A percentile compares a stretch with the other conserved stretches of the same genome.
Evolutionary conservation across 1,284 basidiomycete species (phyloP).

Genomic region (Rhodotorula sp.): DNA sequence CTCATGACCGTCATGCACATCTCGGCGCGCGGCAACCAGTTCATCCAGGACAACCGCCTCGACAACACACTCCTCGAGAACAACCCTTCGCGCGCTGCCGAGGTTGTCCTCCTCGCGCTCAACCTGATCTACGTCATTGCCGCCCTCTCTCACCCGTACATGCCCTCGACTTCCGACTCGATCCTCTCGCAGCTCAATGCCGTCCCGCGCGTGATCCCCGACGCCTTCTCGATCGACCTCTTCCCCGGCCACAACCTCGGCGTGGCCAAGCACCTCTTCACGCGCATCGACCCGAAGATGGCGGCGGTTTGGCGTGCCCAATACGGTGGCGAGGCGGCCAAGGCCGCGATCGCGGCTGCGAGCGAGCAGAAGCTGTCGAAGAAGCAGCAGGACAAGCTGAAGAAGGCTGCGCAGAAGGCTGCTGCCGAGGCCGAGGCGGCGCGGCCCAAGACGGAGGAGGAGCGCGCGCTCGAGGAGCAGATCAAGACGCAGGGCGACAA

Average conservation of each 20-base stretch:
- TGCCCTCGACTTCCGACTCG: conserved; percentile 82
- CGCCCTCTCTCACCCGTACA: conserved; percentile 87
- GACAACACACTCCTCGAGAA: conserved; percentile 84
- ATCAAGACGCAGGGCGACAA: conserved; percentile 70
- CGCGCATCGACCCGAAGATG: conserved; percentile 88
- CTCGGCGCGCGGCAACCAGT: conserved; percentile 88
- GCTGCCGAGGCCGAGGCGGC: conserved; percentile 51
- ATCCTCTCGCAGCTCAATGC: conserved; percentile 89
- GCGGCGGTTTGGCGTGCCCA: conserved; percentile 75
- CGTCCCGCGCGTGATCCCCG: conserved; percentile 73
- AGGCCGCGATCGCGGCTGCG: conserved; percentile 37
- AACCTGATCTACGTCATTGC: conserved; percentile 93
- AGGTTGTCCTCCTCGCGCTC: conserved; percentile 82
- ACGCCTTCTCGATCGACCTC: conserved; percentile 70
- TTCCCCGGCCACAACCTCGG: conserved; percentile 83
- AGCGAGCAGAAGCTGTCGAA: conserved; percentile 52
- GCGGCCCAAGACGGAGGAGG: conserved; percentile 64
- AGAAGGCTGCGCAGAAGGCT: conserved; percentile 50
- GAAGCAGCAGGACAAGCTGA: conserved; percentile 53
- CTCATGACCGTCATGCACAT: conserved; percentile 85
- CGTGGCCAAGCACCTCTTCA: conserved; percentile 86
- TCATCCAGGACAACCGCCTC: conserved; percentile 86
- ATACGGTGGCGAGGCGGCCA: conserved; percentile 67
- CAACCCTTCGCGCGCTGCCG: conserved; percentile 79
- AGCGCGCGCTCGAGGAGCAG: conserved; percentile 64